Percentiles rank a stretch among this genome's conserved stretches.
Evolutionary conservation across 352 stramenopile species (phyloP).

Genomic region (Phytophthora tentaculata): DNA sequence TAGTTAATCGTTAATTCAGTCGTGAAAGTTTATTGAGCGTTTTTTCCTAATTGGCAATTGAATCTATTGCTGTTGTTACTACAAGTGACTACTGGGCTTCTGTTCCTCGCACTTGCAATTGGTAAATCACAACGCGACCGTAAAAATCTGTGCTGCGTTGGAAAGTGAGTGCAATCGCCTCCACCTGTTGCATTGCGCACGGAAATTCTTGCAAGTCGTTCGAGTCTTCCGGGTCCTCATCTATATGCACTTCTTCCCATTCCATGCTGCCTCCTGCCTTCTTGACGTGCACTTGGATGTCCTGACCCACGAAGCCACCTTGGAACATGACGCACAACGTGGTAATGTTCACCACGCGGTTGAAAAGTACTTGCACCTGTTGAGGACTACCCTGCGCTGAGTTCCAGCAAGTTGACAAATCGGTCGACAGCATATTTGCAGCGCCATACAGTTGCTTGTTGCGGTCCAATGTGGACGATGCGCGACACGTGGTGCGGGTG

Average conservation of each 20-base stretch:
- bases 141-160: slow-evolving; percentile 77
- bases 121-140: slow-evolving; percentile 74
- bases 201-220: slow-evolving; percentile 66
- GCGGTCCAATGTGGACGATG: slow-evolving; percentile 74
- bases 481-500: slow-evolving; percentile 55
- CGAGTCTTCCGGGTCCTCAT: slow-evolving; percentile 52
- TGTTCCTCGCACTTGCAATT: slow-evolving; percentile 48
- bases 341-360: slow-evolving; percentile 50
- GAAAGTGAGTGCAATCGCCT: slow-evolving; percentile 59
- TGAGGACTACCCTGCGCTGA: slow-evolving; percentile 72
- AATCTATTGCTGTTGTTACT: slow-evolving; percentile 2
- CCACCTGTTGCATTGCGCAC: slow-evolving; percentile 31
- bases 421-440: slow-evolving; percentile 56
- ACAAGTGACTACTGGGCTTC: slow-evolving; percentile 19
- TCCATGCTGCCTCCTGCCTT: neutral
- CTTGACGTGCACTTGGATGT: slow-evolving; percentile 52
- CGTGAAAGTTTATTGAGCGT: slow-evolving; percentile 28
- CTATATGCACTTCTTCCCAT: slow-evolving; percentile 35
- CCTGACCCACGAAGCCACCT: slow-evolving; percentile 74
- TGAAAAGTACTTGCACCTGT: slow-evolving; percentile 67
- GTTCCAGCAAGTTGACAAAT: slow-evolving; percentile 72
- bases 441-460: slow-evolving; percentile 68
- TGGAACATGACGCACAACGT: slow-evolving; percentile 75
- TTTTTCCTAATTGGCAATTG: neutral
- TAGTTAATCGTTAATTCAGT: slow-evolving; percentile 14